Conservation (phyloP, 805 yeast genomes). For the Cyberlindnera petersonii region DNA sequence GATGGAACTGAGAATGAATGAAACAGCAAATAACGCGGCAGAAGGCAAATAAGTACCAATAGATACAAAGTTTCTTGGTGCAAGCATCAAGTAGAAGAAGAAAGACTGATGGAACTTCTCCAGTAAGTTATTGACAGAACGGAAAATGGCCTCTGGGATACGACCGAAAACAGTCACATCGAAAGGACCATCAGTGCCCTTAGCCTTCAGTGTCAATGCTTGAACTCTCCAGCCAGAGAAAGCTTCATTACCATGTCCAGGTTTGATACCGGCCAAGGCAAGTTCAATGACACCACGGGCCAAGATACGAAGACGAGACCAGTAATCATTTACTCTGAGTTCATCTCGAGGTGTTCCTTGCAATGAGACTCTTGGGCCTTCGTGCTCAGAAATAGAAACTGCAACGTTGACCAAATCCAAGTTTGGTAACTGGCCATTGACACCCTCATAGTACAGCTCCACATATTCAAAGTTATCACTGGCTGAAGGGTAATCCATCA, state of each 20-base stretch:
- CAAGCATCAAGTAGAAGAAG: constrained; percentile 80
- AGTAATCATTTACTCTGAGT: constrained; percentile 44
- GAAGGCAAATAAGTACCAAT: constrained; percentile 91
- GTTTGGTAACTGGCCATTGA: constrained; percentile 95
- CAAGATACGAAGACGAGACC: constrained; percentile 54
- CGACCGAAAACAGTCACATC: constrained; percentile 94
- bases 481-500: constrained; percentile 68
- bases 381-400: constrained; percentile 68
- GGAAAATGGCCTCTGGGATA: constrained; percentile 77
- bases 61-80: constrained; percentile 79
- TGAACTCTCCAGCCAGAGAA: constrained; percentile 97
- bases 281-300: constrained; percentile 63
- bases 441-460: constrained; percentile 78
- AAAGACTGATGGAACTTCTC: constrained; percentile 98
- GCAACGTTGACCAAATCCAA: constrained; percentile 85
- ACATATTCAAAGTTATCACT: constrained; percentile 67
- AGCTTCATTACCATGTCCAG: constrained; percentile 75
- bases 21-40: constrained; percentile 65
- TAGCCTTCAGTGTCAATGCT: constrained; percentile 75
- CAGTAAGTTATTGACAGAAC: constrained; percentile 85
- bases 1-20: constrained; percentile 67
- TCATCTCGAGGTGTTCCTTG: constrained; percentile 53
- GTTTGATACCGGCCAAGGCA: constrained; percentile 64
- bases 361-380: constrained; percentile 63
- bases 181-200: constrained; percentile 48